Conservation (phyloP, 75 land plant species). For the Picea glauca region DNA sequence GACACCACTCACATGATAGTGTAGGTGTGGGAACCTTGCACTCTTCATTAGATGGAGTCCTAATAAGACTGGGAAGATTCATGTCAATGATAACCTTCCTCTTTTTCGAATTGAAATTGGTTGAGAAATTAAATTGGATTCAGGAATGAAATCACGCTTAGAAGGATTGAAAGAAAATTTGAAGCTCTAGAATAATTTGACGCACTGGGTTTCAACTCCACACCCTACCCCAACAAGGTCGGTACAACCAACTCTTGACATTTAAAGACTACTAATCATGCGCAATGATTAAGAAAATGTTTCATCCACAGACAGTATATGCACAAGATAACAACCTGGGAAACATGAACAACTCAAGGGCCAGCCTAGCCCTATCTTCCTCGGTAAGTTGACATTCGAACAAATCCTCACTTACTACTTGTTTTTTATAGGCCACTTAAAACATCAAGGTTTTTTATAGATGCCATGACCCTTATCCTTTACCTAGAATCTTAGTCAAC, state of each 20-base stretch:
- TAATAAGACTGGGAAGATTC: no score
- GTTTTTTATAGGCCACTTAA: no score
- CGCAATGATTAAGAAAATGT: background rate
- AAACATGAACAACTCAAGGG: background rate
- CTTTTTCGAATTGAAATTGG: background rate
- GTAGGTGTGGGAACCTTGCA: no score
- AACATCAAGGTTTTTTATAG: no score
- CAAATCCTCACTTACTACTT: background rate
- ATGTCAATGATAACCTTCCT: no score
- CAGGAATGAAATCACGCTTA: background rate
- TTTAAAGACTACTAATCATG: no score
- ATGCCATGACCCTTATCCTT: no score
- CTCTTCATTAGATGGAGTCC: no score
- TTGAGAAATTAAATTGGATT: background rate
- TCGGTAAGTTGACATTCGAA: background rate
- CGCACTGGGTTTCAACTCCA: background rate
- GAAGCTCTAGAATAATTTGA: background rate
- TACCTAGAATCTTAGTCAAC: background rate
- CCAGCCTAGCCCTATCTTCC: background rate
- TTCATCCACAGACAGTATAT: background rate
- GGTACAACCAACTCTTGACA: background rate
- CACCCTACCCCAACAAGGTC: constrained; percentile 2
- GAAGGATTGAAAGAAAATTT: background rate
- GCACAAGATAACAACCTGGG: background rate
- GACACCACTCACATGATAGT: no score